Conservation (phyloP, 129 eudicot species). For the Lonicera japonica region DNA sequence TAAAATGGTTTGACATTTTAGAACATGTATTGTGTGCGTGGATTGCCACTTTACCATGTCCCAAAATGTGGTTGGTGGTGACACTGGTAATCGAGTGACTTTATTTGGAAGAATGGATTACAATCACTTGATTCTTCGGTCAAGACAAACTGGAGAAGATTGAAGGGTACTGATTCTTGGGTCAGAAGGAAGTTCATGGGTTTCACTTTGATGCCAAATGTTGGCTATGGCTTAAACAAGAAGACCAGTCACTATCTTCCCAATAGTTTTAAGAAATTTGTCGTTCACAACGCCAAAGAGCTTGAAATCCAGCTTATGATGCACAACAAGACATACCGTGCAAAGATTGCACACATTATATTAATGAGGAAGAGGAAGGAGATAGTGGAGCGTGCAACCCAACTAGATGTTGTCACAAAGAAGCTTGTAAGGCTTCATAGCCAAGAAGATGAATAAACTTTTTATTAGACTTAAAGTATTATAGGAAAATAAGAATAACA, state of each 20-base stretch:
- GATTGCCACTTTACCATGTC: too few relatives aligned
- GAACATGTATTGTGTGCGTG: too few relatives aligned
- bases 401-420: slow-evolving; percentile 78
- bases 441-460: slow-evolving; percentile 69
- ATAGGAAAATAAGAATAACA: too few relatives aligned
- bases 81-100: too few relatives aligned
- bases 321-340: slow-evolving; percentile 61
- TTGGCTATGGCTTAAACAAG: slow-evolving; percentile 72
- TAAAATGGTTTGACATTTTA: too few relatives aligned
- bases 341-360: slow-evolving; percentile 69
- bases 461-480: not conserved
- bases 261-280: slow-evolving; percentile 77
- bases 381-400: slow-evolving; percentile 88
- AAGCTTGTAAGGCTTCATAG: slow-evolving; percentile 84
- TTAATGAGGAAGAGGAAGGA: slow-evolving; percentile 78
- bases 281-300: slow-evolving; percentile 71
- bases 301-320: slow-evolving; percentile 77
- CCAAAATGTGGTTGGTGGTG: too few relatives aligned
- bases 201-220: slow-evolving; percentile 63
- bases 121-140: too few relatives aligned
- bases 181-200: slow-evolving; percentile 81
- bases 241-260: slow-evolving; percentile 74
- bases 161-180: slow-evolving; percentile 75
- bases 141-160: slow-evolving; percentile 76
- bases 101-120: too few relatives aligned